Base-by-base conservation (phyloP, 306 rosid genomes). In the Malus sylvestris region DNA sequence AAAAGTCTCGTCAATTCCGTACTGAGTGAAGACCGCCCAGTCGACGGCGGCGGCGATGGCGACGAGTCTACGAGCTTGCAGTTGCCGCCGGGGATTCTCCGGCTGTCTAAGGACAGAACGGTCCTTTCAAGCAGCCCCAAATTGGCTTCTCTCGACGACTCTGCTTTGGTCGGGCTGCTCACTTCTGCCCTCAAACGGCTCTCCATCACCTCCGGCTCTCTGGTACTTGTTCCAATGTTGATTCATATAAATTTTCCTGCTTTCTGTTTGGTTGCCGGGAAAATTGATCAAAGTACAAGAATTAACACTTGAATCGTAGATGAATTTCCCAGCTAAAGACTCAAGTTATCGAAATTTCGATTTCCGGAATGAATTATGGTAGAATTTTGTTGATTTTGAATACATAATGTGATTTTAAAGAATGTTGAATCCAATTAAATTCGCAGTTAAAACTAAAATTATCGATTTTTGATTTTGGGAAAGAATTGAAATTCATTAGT, bases 121-220 rank as follows among this genome's bases (percentile, higher is more conserved):
- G 82, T 53, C 33, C 73, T 69, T 45, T 55, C 67, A 7, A 74
- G 70, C 74, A 73, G 73, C 75, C 49, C 81, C 63, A 84, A 85
- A 44, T 81, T 68, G 33, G 78, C 81, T 78, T 81, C 93, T 66
- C 75, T 86, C 22, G 91, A 94, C 64, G 85, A 86, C 79, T 87
- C 97, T 52, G 84, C 97, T 20, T 79, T 89, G 82, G 79, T 92
- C 65, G 95, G 89, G 15, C 85, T 92, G 49, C 87, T 96, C 65
- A 90, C 86, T 69, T 76, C 85, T 46, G 85, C 80, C 65, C 91
- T 95, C 83, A 90, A 87, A 85, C 72, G 64, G 27, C 90, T 95
- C 10, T 88, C 89, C 46, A 63, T 89, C n/a, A 89, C 91, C 80
- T 86, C 96, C 0, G 90, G 90, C 74, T 88, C 93, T 12, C 61